These are phyloP conservation scores for Suillus placidus DNA, from an alignment of 768 basidiomycete species.

Conservation along the genomic window DNA sequence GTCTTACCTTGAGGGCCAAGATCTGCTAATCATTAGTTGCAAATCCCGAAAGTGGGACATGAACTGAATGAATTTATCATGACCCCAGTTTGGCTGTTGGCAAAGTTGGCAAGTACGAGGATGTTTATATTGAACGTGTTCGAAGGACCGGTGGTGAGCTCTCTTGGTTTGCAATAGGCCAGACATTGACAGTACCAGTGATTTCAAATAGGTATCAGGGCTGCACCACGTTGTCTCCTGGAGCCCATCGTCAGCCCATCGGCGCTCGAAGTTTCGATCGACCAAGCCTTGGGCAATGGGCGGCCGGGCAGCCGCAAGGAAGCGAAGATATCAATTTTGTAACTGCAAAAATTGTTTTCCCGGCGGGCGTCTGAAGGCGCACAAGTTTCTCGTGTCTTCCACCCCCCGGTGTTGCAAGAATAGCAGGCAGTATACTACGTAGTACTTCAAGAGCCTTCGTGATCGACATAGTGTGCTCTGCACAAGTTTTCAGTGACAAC, in stretches of 20 bases:
- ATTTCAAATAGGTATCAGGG: background rate
- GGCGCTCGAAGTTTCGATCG: background rate
- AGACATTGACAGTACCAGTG: background rate
- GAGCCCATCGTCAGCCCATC: background rate
- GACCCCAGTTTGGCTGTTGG: background rate
- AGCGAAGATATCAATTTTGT: background rate
- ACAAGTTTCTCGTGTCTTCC: background rate
- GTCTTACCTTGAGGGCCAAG: background rate
- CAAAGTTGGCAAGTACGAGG: background rate
- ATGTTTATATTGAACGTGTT: background rate
- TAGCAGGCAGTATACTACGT: background rate
- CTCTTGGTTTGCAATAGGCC: background rate
- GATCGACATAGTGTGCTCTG: background rate
- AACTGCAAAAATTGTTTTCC: background rate
- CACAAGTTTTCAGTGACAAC: background rate
- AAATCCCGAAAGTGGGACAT: background rate
- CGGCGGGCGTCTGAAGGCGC: background rate
- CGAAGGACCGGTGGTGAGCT: background rate
- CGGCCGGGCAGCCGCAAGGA: background rate
- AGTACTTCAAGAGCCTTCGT: background rate
- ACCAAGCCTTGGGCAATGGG: background rate
- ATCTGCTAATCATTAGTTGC: background rate
- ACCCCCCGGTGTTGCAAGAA: background rate
- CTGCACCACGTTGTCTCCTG: background rate
- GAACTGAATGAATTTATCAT: background rate